Evolutionary conservation across 495 filamentous ascomycete genomes (phyloP).

Genomic region (Xylaria longipes): DNA sequence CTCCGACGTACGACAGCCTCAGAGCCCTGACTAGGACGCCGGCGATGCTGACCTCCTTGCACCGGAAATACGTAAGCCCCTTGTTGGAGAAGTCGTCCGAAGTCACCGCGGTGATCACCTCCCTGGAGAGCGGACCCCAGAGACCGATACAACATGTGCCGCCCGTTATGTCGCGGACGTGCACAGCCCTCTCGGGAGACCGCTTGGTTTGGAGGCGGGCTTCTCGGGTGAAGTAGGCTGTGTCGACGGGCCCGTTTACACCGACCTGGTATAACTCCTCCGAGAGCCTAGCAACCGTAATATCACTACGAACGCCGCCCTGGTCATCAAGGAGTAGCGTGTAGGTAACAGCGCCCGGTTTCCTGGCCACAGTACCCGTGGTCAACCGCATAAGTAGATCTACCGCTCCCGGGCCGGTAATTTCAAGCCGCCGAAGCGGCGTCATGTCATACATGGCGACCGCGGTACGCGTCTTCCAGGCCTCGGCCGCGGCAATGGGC

Average conservation of each 20-base stretch:
- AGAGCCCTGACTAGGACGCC: constrained; percentile 44
- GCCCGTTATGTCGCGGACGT: constrained; percentile 57
- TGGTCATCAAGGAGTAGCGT: constrained; percentile 52
- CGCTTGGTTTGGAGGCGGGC: constrained; percentile 45
- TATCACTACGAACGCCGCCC: constrained; percentile 42
- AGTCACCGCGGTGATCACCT: constrained; percentile 43
- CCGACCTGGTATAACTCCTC: constrained; percentile 53
- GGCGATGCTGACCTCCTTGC: constrained; percentile 46
- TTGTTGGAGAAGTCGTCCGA: constrained; percentile 50
- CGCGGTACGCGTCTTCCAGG: constrained; percentile 60
- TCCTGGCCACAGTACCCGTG: constrained; percentile 48
- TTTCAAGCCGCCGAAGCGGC: constrained; percentile 56
- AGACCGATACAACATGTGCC: constrained; percentile 59
- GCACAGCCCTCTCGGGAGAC: constrained; percentile 39
- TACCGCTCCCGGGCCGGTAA: constrained; percentile 54
- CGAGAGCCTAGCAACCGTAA: constrained; percentile 43
- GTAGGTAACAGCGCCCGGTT: constrained; percentile 49
- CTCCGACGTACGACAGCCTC: constrained; percentile 56
- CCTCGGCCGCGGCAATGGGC: constrained; percentile 56
- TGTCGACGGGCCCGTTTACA: constrained; percentile 52
- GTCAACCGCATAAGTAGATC: constrained; percentile 53
- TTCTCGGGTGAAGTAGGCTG: constrained; percentile 51
- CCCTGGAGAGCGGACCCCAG: constrained; percentile 55
- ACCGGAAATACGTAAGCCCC: constrained; percentile 47
- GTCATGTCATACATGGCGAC: constrained; percentile 63